Evolutionary conservation across 176 grass and related monocot species (phyloP), one percentile per base, ranked within the genome.

Genomic region (Avena atlantica): DNA sequence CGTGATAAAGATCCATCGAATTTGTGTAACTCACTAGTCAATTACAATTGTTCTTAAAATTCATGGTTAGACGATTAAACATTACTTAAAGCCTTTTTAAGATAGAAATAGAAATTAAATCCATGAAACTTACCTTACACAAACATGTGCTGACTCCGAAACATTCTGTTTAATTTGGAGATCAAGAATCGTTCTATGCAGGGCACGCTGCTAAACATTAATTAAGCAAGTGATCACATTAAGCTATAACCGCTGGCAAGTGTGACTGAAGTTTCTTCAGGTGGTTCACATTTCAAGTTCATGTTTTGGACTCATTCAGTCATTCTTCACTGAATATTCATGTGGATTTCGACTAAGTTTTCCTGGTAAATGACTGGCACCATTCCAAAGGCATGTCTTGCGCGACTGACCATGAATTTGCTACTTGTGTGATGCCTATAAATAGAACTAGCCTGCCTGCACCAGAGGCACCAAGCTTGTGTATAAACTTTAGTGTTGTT

Each of bases 251-350:
- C 17, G 19, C 11, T 47, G 5, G 44, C 29, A 82, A 77, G 47
- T 81, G n/a, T 21, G 36, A 64, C 70, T 36, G 51, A 23, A 78
- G 1, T 78, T 71, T 78, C 71, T 45, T 29, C 9, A 14, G 37
- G 15, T 59, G 82, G 53, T 36, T 44, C 5, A 11, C 6, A 65
- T 48, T 81, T 89, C 65, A 29, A 40, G 24, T 34, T 70, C 53
- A 37, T 37, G 36, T 42, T 37, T 37, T 65, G 17, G 88, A 61
- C 44, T 62, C 2, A 1, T 85, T 85, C 72, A 60, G 78, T 69
- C 40, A 5, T 63, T 47, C 55, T 83, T 78, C 84, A 64, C 2
- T 83, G 79, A 79, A 90, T 53, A 29, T 61, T 90, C 89, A 2
- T 44, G 31, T 27, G 12, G 16, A 72, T 78, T 59, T 53, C 60